phyloP scores from a whole-genome alignment of 495 filamentous ascomycete genomes.

The Podospora appendiculata region DNA sequence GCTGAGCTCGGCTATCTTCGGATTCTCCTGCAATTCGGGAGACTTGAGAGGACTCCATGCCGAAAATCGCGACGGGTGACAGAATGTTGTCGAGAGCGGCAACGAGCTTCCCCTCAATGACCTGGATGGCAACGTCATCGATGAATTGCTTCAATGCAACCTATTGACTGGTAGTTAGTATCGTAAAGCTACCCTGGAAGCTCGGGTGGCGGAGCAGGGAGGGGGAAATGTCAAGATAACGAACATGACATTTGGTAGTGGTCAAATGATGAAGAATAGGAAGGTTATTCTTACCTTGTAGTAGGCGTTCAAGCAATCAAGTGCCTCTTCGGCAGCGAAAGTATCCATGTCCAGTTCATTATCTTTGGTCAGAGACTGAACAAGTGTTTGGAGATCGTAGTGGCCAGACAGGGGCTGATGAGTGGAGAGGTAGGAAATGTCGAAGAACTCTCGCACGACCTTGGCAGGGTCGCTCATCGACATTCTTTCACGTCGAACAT shows the following conservation, averaged over 20 bases:
- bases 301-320: conserved; percentile 44
- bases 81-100: conserved; percentile 31
- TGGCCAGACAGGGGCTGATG: neutral
- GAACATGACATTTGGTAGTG: neutral
- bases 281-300: conserved; percentile 31
- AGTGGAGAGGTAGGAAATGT: neutral
- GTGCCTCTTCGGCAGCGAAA: conserved; percentile 35
- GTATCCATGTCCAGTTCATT: conserved; percentile 31
- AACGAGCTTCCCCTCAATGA: conserved; percentile 54
- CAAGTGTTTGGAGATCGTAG: conserved; percentile 18
- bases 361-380: conserved; percentile 11
- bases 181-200: too few relatives aligned
- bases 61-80: conserved; percentile 33
- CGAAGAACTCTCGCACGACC: conserved; percentile 13
- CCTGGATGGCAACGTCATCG: conserved; percentile 53
- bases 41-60: conserved; percentile 37
- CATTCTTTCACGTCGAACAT: conserved; percentile 21
- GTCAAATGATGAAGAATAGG: neutral
- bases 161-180: conserved; percentile 23
- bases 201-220: too few relatives aligned
- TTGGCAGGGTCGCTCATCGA: neutral
- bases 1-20: conserved; percentile 33
- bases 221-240: neutral
- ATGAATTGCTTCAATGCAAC: conserved; percentile 54
- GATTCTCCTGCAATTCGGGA: conserved; percentile 49